phyloP scores from a whole-genome alignment of 2,329 filamentous ascomycete genomes.

The Plectosphaerella plurivora region DNA sequence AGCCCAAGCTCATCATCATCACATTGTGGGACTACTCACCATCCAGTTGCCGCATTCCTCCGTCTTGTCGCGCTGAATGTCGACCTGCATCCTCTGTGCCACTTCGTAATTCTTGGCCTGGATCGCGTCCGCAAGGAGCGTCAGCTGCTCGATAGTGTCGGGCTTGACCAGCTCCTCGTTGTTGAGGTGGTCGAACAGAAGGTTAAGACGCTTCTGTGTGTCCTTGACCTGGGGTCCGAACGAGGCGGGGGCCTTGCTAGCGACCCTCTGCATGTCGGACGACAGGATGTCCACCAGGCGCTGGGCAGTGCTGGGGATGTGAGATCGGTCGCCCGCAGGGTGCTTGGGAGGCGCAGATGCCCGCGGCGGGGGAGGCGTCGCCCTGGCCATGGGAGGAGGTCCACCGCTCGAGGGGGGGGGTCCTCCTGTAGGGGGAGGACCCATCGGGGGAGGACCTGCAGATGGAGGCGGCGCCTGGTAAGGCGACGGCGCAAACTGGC shows the following conservation, averaged over 20 bases:
- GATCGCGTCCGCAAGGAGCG: constrained; percentile 60
- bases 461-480: constrained; percentile 34
- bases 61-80: constrained; percentile 71
- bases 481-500: constrained; percentile 59
- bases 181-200: constrained; percentile 96
- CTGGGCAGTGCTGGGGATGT: constrained; percentile 75
- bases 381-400: constrained; percentile 16
- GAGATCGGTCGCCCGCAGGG: constrained; percentile 81
- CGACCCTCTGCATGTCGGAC: constrained; percentile 84
- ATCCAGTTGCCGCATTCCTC: constrained; percentile 85
- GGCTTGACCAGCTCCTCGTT: constrained; percentile 86
- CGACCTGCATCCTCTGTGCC: constrained; percentile 65
- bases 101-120: constrained; percentile 64
- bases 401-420: constrained; percentile 33
- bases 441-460: constrained; percentile 17
- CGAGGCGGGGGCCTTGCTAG: constrained; percentile 75
- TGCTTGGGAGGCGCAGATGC: constrained; percentile 58
- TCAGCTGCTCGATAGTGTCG: constrained; percentile 67
- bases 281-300: constrained; percentile 77
- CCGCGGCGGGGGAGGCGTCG: constrained; percentile 43
- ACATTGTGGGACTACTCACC: constrained; percentile 48
- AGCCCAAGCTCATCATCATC: constrained; percentile 23
- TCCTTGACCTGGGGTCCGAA: constrained; percentile 90
- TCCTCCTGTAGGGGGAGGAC: constrained; percentile 30
- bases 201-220: constrained; percentile 84